Evolutionary conservation across 2,329 filamentous ascomycete species (phyloP), one percentile per base, ranked within the genome.

Genomic region (Fusarium stilboides): DNA sequence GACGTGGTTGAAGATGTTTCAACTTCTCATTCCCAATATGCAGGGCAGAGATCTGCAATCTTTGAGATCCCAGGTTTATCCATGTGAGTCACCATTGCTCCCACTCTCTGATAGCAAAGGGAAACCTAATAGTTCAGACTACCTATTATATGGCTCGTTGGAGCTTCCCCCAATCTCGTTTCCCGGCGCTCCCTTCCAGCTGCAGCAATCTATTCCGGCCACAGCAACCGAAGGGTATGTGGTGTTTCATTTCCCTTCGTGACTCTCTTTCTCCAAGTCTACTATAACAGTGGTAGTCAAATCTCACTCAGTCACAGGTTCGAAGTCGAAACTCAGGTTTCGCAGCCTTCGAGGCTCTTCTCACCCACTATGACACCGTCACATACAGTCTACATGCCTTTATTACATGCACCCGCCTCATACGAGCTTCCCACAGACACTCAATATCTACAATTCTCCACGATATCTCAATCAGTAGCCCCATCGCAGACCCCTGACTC

Each of bases 1-100:
- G 26, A 19, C 26, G 15, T 46, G 43, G 43, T 46, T 24, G 26
- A n/a, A 46, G n/a, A 28, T 46, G n/a, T 46, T 46, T 31, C 43
- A 46, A 46, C 43, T 46, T 17, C 43, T 46, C n/a, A 33, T 46
- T 46, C 43, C 43, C 26, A n/a, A 19, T 3, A 31, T 15, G 24
- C 26, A 46, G 26, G 26, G 20, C 26, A 33, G n/a, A 45, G 24
- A 31, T 10, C n/a, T 31, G 24, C 15, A 14, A n/a, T n/a, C n/a
- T n/a, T 26, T 45, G 24, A 28, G 26, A 13, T 10, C 8, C 7
- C 24, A 31, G 17, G 31, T 28, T 19, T 19, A 14, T 15, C 26
- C 43, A 14, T 45, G 43, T 31, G 8, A 45, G 43, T 28, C 5
- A 6, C 26, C 5, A n/a, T 19, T 8, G 8, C n/a, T 45, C 3